A percentile compares a stretch with the other conserved stretches of the same genome.
Evolutionary conservation across 75 land plant genomes (phyloP).

Genomic region (Larix kaempferi): DNA sequence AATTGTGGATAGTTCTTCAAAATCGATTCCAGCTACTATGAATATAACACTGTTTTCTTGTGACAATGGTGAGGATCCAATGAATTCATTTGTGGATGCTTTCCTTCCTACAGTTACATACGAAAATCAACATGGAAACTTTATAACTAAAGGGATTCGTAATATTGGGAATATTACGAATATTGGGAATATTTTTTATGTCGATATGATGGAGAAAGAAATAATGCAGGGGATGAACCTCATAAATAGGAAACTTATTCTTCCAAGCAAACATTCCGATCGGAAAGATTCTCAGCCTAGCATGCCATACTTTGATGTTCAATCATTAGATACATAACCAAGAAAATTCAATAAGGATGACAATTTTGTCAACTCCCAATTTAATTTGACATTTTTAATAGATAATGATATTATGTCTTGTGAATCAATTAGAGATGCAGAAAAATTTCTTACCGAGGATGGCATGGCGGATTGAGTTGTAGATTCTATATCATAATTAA

Average conservation of each 20-base stretch:
- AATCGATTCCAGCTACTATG: neutral
- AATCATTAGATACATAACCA: neutral
- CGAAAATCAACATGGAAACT: no score
- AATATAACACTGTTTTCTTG: neutral
- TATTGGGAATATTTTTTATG: no score
- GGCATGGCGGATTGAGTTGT: neutral
- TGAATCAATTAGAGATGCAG: neutral
- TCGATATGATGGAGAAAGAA: conserved; percentile 5
- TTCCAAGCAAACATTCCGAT: neutral
- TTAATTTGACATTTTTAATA: neutral
- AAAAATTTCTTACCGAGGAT: neutral
- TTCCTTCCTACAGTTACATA: no score
- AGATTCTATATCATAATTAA: conserved; percentile 3
- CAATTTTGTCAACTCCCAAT: neutral
- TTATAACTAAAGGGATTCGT: no score
- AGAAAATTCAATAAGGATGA: neutral
- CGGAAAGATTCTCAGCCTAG: neutral
- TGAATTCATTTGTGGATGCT: neutral
- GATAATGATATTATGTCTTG: neutral
- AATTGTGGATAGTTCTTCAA: neutral
- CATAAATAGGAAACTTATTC: no score
- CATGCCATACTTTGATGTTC: neutral
- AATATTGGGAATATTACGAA: no score
- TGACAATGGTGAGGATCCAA: neutral
- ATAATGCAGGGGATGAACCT: no score